A percentile compares a stretch with the other conserved stretches of the same genome.
Evolutionary conservation across 768 basidiomycete genomes (phyloP).

Genomic region (Wakefieldia striispora): DNA sequence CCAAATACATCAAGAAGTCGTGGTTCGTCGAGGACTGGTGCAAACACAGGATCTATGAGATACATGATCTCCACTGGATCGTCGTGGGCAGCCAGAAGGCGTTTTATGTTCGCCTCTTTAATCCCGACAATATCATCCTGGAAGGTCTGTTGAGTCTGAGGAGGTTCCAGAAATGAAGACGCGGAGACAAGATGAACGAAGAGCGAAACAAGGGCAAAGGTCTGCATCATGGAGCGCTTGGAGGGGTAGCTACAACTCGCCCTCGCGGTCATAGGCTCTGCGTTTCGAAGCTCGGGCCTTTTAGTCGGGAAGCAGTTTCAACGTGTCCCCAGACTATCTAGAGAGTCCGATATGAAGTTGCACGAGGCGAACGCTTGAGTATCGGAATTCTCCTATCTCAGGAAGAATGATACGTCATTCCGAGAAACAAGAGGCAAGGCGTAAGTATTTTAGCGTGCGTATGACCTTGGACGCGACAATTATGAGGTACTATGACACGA

Average conservation of each 20-base stretch:
- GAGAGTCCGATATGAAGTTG: too few species aligned
- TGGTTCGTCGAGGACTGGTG: conserved; percentile 17
- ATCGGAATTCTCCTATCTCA: too few species aligned
- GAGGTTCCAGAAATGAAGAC: not conserved
- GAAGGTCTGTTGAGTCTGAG: conserved; percentile 1
- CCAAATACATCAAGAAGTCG: conserved; percentile 16
- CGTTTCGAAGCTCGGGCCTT: not conserved
- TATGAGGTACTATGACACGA: too few species aligned
- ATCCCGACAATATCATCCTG: not conserved
- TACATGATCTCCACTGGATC: conserved; percentile 18
- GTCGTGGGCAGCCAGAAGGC: conserved; percentile 9
- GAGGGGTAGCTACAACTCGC: too few species aligned
- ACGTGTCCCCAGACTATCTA: too few species aligned
- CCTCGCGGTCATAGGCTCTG: too few species aligned
- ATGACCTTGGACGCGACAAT: too few species aligned
- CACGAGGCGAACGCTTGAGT: too few species aligned
- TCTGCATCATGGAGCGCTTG: too few species aligned
- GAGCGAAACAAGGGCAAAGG: not conserved
- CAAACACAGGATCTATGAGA: conserved; percentile 12
- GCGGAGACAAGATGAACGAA: not conserved
- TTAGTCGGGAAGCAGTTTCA: not conserved
- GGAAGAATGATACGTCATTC: too few species aligned
- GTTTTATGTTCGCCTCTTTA: conserved; percentile 1
- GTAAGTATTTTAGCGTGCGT: too few species aligned
- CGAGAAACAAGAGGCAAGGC: too few species aligned